Percentiles rank a stretch among this genome's conserved stretches.
phyloP scores from a whole-genome alignment of 176 grass and related monocot species.

The Oryza glumipatula region DNA sequence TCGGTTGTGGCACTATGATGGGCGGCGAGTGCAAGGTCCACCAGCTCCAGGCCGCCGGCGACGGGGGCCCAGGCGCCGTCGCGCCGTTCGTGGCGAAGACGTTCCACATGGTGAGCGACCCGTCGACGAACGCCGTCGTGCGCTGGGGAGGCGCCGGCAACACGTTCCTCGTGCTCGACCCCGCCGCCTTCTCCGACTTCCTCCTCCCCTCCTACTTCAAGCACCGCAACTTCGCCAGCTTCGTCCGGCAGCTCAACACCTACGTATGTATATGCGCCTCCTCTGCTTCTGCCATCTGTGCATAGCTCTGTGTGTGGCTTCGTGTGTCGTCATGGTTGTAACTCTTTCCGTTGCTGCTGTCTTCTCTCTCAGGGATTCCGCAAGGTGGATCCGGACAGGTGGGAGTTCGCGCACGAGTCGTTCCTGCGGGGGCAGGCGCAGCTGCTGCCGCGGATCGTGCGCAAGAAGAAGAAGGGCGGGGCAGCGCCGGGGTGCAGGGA shows the following conservation, averaged over 20 bases:
- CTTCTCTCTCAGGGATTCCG: slow-evolving; percentile 45
- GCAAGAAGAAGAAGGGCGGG: slow-evolving; percentile 54
- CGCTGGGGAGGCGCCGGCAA: slow-evolving; percentile 53
- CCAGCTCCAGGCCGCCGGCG: neutral
- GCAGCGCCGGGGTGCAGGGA: neutral
- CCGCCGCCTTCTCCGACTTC: slow-evolving; percentile 62
- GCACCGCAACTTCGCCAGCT: slow-evolving; percentile 95
- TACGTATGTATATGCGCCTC: slow-evolving; percentile 48
- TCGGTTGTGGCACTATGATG: slow-evolving; percentile 7
- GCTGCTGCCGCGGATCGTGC: slow-evolving; percentile 56
- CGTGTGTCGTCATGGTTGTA: neutral
- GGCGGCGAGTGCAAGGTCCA: slow-evolving; percentile 45
- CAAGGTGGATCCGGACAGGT: slow-evolving; percentile 62
- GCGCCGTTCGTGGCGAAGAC: slow-evolving; percentile 67
- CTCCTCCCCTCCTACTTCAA: slow-evolving; percentile 83
- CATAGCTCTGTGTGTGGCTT: too few relatives aligned
- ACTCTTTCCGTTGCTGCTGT: neutral
- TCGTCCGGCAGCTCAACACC: slow-evolving; percentile 95
- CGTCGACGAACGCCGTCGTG: slow-evolving; percentile 57
- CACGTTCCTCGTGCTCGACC: slow-evolving; percentile 59
- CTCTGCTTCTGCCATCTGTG: neutral
- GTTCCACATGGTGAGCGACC: slow-evolving; percentile 69
- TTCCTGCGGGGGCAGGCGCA: slow-evolving; percentile 54
- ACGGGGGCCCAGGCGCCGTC: neutral
- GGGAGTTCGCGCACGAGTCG: slow-evolving; percentile 72